Base-by-base conservation (phyloP, 441 rosid genomes). In the Populus hybrid region DNA sequence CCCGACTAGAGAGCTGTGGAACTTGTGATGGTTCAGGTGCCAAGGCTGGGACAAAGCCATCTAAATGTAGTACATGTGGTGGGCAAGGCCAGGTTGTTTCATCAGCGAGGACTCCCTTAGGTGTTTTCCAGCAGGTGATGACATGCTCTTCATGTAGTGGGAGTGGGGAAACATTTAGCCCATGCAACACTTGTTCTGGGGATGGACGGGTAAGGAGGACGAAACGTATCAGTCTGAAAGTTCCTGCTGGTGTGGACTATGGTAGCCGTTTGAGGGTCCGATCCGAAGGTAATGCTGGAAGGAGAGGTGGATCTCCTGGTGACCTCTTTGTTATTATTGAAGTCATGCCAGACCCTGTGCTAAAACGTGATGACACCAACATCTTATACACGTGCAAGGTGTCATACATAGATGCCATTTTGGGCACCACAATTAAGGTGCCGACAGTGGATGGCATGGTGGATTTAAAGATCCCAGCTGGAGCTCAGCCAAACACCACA, bases 101-200 rank as follows among this genome's bases (percentile, higher is more conserved):
- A 12, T 92, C 98, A 1, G 93, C 98, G 5, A 89, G 98, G 84
- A 96, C 98, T 57, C 98, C 99, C 3, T 82, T 96, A 21, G 98
- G 98, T 35, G 95, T 96, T 53, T 96, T 96, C 88, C 98, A 96
- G 87, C 98, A 96, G 85, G 99, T 96, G 69, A 96, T 90, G 92
- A 88, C 92, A 28, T 94, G 99, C 84, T 90, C 94, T 16, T 81
- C 95, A 0, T 94, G 98, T 35, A 82, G 92, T 34, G 99, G 98
- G 66, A 88, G 90, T 0, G 99, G 98, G 46, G 96, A 96, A 79
- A 82, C 88, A 67, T 91, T 81, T 28, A 92, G 93, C 50, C 93
- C 99, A 0, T 96, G 98, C 85, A 85, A 83, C 46, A 82, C 95
- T 0, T 96, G 99, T 78, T 92, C 95, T 1, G 99, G 99, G 65